Evolutionary conservation across 257 asterid species (phyloP).

Genomic region (Salvia splendens): DNA sequence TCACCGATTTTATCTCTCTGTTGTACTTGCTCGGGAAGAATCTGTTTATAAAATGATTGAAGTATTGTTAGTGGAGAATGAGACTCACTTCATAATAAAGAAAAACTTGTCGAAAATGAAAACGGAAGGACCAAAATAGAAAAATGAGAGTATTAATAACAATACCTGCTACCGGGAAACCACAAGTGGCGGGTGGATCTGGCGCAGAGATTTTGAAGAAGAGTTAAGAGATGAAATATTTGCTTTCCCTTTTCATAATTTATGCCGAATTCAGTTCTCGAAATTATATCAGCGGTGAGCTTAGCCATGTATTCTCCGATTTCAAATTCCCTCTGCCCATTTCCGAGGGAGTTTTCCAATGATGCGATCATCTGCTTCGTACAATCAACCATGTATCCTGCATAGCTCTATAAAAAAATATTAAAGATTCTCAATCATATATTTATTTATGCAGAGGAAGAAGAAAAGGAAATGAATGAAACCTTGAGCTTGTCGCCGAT

Average conservation of each 20-base stretch:
- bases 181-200: constrained; percentile 68
- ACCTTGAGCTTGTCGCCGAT: constrained; percentile 83
- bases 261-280: constrained; percentile 75
- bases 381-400: constrained; percentile 83
- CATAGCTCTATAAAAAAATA: constrained; percentile 51
- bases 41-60: constrained; percentile 34
- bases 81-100: too few species aligned
- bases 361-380: constrained; percentile 58
- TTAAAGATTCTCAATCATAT: neutral
- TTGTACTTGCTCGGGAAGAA: constrained; percentile 88
- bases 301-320: constrained; percentile 78
- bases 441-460: neutral
- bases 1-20: constrained; percentile 74
- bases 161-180: constrained; percentile 85
- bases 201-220: constrained; percentile 64
- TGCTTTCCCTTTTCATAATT: constrained; percentile 80
- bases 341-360: constrained; percentile 38
- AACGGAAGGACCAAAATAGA: too few species aligned
- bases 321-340: constrained; percentile 64
- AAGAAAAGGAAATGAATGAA: too few species aligned
- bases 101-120: too few species aligned
- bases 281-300: constrained; percentile 84
- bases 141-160: constrained; percentile 6
- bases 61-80: too few species aligned
- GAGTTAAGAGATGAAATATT: constrained; percentile 59